These are phyloP conservation scores for Ulmus americana DNA, from an alignment of 331 rosid species.

Conservation along the genomic window DNA sequence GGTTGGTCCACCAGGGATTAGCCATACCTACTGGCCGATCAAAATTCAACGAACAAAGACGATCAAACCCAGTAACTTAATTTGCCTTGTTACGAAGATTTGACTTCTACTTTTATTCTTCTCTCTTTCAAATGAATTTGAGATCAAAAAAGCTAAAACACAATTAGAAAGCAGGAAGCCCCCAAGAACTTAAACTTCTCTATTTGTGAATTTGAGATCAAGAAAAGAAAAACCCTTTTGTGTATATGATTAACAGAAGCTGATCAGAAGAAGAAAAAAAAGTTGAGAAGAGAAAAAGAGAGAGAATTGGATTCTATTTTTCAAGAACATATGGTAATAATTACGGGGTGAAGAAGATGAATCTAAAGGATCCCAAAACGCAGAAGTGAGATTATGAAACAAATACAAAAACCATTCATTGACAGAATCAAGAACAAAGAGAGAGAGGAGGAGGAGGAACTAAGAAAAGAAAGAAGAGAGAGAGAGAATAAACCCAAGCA, in stretches of 20 bases:
- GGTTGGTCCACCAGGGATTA: conserved; percentile 92
- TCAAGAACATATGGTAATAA: conserved; percentile 34
- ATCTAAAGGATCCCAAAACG: conserved; percentile 15
- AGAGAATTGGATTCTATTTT: conserved; percentile 41
- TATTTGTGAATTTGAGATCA: neutral
- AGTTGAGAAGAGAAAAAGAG: conserved; percentile 4
- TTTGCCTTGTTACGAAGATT: too few relatives aligned
- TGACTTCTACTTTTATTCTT: too few relatives aligned
- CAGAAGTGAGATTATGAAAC: conserved; percentile 37
- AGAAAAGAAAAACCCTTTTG: neutral
- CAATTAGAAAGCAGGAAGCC: too few relatives aligned
- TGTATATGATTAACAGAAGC: conserved; percentile 1
- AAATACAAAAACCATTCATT: conserved; percentile 35
- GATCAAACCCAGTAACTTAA: too few relatives aligned
- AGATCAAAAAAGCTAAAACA: too few relatives aligned
- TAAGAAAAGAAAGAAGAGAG: neutral
- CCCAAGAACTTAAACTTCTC: too few relatives aligned
- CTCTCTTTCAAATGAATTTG: too few relatives aligned
- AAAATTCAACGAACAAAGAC: too few relatives aligned
- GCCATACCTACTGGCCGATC: conserved; percentile 44
- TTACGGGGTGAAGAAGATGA: conserved; percentile 21
- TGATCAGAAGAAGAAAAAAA: conserved; percentile 8
- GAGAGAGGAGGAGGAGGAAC: conserved; percentile 14
- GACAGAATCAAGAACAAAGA: conserved; percentile 30
- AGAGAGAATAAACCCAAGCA: conserved; percentile 16